Evolutionary conservation across 2,329 filamentous ascomycete species (phyloP).

Genomic region (Aotearoamyces nothofagi): DNA sequence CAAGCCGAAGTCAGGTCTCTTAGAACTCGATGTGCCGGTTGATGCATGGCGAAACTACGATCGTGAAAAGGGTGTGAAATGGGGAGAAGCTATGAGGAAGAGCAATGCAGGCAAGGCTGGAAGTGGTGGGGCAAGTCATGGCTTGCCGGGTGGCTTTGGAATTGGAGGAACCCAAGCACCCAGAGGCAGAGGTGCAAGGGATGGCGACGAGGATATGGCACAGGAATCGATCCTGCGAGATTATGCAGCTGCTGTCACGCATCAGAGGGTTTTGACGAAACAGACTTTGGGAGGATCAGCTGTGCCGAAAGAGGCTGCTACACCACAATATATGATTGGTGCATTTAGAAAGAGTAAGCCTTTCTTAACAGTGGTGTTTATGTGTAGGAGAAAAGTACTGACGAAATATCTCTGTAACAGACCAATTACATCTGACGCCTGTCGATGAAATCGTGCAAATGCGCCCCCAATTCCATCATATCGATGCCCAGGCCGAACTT

Average conservation of each 20-base stretch:
- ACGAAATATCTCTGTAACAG: no score
- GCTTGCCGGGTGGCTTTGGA: slow-evolving; percentile 59
- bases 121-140: slow-evolving; percentile 50
- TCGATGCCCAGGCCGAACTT: slow-evolving; percentile 71
- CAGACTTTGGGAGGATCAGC: slow-evolving; percentile 80
- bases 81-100: slow-evolving; percentile 60
- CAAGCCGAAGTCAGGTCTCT: slow-evolving; percentile 67
- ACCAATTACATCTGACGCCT: slow-evolving; percentile 74
- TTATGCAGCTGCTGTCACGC: slow-evolving; percentile 52
- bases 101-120: slow-evolving; percentile 31
- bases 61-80: slow-evolving; percentile 64
- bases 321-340: slow-evolving; percentile 66
- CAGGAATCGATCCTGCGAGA: slow-evolving; percentile 28
- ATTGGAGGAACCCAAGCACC: slow-evolving; percentile 29
- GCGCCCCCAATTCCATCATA: slow-evolving; percentile 81
- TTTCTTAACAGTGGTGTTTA: no score
- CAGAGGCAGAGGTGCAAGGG: slow-evolving; percentile 21
- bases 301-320: slow-evolving; percentile 46
- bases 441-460: slow-evolving; percentile 75
- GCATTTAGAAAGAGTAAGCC: slow-evolving; percentile 69
- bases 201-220: slow-evolving; percentile 29
- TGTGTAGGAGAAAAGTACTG: no score
- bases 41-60: slow-evolving; percentile 61
- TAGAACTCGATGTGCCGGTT: slow-evolving; percentile 86
- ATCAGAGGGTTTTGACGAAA: slow-evolving; percentile 57